Percentiles rank a stretch among this genome's conserved stretches.
These are phyloP conservation scores for Albifimbria verrucaria DNA, from an alignment of 2,329 filamentous ascomycete species.

Conservation along the genomic window DNA sequence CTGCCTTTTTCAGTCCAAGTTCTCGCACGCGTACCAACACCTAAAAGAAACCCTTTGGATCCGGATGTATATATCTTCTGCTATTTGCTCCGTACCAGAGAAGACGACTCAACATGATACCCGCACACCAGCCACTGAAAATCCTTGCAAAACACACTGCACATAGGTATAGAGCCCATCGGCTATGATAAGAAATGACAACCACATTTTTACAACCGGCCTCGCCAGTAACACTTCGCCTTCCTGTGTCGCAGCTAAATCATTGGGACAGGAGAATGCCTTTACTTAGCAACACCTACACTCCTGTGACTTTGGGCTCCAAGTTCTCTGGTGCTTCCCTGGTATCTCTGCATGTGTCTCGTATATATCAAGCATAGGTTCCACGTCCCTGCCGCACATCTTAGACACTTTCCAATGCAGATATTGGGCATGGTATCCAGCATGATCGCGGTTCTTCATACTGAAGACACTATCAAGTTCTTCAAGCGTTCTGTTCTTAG, in stretches of 20 bases:
- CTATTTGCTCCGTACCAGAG: conserved; percentile 37
- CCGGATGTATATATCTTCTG: conserved; percentile 45
- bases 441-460: conserved; percentile 37
- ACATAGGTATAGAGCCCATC: too few relatives aligned
- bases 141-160: too few relatives aligned
- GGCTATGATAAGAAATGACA: too few relatives aligned
- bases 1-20: conserved; percentile 40
- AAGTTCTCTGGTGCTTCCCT: conserved; percentile 49
- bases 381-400: conserved; percentile 4
- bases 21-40: conserved; percentile 37
- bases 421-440: conserved; percentile 29
- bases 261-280: too few relatives aligned
- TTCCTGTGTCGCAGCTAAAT: too few relatives aligned
- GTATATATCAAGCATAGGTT: conserved; percentile 13
- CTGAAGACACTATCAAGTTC: conserved; percentile 48
- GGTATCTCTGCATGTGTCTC: conserved; percentile 9
- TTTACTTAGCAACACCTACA: conserved; percentile 26
- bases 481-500: conserved; percentile 46
- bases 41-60: conserved; percentile 36
- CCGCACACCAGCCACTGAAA: not conserved
- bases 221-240: too few relatives aligned
- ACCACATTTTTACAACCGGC: too few relatives aligned
- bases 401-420: conserved; percentile 10
- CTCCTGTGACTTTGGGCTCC: too few relatives aligned
- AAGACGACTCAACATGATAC: not conserved